These are phyloP conservation scores for Parafenestella ontariensis DNA, from an alignment of 2,329 filamentous ascomycete species.

Conservation along the genomic window DNA sequence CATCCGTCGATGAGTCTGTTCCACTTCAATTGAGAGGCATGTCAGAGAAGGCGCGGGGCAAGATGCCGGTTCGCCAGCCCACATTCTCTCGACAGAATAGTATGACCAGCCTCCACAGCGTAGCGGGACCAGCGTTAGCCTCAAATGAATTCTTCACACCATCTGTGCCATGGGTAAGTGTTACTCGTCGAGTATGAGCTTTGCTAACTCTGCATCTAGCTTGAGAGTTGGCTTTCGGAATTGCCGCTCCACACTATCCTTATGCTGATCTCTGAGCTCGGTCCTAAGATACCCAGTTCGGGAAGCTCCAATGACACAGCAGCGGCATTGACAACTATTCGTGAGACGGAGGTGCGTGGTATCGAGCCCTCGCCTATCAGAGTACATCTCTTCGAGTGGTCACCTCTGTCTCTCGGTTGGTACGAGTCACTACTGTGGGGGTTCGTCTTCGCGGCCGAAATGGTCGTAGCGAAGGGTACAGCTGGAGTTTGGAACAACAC, in stretches of 20 bases:
- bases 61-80: slow-evolving; percentile 85
- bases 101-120: slow-evolving; percentile 76
- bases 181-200: neutral
- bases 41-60: slow-evolving; percentile 96
- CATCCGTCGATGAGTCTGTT: slow-evolving; percentile 76
- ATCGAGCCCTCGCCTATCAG: slow-evolving; percentile 78
- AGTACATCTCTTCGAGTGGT: slow-evolving; percentile 94
- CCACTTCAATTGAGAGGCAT: slow-evolving; percentile 86
- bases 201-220: slow-evolving; percentile 57
- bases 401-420: slow-evolving; percentile 87
- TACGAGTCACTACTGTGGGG: slow-evolving; percentile 95
- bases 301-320: slow-evolving; percentile 49
- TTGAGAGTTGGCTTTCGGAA: slow-evolving; percentile 92
- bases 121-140: slow-evolving; percentile 65
- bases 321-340: slow-evolving; percentile 58
- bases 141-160: slow-evolving; percentile 74
- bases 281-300: slow-evolving; percentile 60
- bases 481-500: slow-evolving; percentile 96
- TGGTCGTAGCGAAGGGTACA: slow-evolving; percentile 84
- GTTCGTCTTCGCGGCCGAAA: slow-evolving; percentile 88
- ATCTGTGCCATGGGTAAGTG: slow-evolving; percentile 72
- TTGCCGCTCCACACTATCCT: slow-evolving; percentile 87
- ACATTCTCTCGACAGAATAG: slow-evolving; percentile 91
- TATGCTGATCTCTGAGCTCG: slow-evolving; percentile 71
- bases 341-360: slow-evolving; percentile 68